Percentiles rank a stretch among this genome's conserved stretches.
These are phyloP conservation scores for Pharus latifolius DNA, from an alignment of 176 grass and related monocot genomes.

Conservation along the genomic window DNA sequence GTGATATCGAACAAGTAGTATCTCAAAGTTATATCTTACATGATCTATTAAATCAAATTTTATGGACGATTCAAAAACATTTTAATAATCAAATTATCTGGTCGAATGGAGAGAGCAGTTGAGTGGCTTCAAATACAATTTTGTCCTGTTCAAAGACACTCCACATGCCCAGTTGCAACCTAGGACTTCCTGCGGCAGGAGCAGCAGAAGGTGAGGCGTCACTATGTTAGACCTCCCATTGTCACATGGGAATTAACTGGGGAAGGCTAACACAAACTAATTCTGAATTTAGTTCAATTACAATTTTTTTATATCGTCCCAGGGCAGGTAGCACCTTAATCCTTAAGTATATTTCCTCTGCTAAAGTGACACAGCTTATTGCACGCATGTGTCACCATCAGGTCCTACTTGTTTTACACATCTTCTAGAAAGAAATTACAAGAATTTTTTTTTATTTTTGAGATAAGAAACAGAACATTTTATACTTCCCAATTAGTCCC, in stretches of 20 bases:
- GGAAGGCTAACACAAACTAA: constrained; percentile 4
- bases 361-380: not conserved
- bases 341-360: not conserved
- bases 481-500: too few species aligned
- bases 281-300: not conserved
- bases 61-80: too few species aligned
- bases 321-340: not conserved
- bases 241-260: not conserved
- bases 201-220: not conserved
- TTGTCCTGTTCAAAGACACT: too few species aligned
- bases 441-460: not conserved
- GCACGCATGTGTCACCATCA: not conserved
- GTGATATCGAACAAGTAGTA: too few species aligned
- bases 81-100: too few species aligned
- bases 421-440: not conserved
- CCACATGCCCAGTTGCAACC: not conserved
- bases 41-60: too few species aligned
- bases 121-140: too few species aligned
- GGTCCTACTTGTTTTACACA: too few species aligned
- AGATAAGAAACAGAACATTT: too few species aligned
- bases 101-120: too few species aligned
- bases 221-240: not conserved
- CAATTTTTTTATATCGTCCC: not conserved
- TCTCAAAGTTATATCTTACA: too few species aligned
- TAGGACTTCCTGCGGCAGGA: not conserved